Evolutionary conservation across 2,329 filamentous ascomycete genomes (phyloP).

Genomic region (Fusarium floridanum): DNA sequence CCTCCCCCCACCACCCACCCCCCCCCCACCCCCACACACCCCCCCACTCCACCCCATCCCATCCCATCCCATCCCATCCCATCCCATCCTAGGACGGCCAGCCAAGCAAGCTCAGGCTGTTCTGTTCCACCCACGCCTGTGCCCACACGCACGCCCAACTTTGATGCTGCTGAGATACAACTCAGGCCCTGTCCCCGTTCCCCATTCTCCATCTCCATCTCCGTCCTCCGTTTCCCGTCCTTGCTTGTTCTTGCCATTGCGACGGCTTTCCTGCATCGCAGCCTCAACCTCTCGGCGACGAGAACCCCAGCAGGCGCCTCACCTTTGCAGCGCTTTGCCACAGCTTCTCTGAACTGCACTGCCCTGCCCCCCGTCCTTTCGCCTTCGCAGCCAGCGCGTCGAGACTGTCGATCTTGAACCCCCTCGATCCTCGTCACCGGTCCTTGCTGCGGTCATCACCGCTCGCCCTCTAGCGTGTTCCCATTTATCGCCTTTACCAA

Average conservation of each 20-base stretch:
- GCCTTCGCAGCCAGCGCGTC: conserved; percentile 28
- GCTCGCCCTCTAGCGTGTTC: conserved; percentile 21
- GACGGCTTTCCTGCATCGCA: conserved; percentile 42
- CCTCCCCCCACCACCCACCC: no score
- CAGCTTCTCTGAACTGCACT: conserved; percentile 6
- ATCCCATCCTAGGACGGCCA: conserved; percentile 29
- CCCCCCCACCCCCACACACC: no score
- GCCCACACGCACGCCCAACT: conserved; percentile 43
- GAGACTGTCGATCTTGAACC: conserved; percentile 4
- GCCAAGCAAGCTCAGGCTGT: conserved; percentile 34
- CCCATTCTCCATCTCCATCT: conserved; percentile 38
- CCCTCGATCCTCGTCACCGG: conserved; percentile 22
- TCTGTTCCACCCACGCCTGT: conserved; percentile 44
- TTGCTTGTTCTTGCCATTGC: conserved; percentile 46
- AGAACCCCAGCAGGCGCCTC: conserved; percentile 22
- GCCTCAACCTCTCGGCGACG: conserved; percentile 27
- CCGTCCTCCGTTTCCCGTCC: conserved; percentile 32
- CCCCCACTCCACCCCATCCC: no score
- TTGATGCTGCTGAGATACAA: conserved; percentile 48
- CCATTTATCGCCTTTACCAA: background rate
- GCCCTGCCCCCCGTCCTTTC: conserved; percentile 3
- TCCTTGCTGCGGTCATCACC: conserved; percentile 24
- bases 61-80: conserved; percentile 21
- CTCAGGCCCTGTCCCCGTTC: conserved; percentile 44
- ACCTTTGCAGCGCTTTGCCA: conserved; percentile 24